phyloP scores from a whole-genome alignment of 2,329 filamentous ascomycete genomes.

The Apiospora malaysiana region DNA sequence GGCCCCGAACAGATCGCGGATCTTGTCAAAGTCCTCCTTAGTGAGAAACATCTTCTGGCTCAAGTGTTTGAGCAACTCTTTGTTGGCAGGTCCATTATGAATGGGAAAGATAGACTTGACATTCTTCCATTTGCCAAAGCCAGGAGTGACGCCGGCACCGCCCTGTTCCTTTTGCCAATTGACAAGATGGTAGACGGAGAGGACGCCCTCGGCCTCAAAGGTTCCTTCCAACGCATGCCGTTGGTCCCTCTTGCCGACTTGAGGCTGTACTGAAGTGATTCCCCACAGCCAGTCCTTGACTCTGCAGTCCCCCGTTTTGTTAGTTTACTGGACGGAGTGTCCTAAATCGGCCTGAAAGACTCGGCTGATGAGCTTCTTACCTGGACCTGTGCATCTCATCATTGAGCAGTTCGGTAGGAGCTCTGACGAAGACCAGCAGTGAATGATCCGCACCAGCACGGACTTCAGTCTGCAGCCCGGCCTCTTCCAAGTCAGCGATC shows the following conservation, averaged over 20 bases:
- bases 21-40: slow-evolving; percentile 59
- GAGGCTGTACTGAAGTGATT: slow-evolving; percentile 68
- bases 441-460: slow-evolving; percentile 72
- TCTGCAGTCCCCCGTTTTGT: slow-evolving; percentile 44
- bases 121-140: slow-evolving; percentile 63
- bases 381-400: slow-evolving; percentile 72
- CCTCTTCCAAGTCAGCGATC: slow-evolving; percentile 62
- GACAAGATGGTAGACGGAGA: slow-evolving; percentile 73
- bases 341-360: not conserved
- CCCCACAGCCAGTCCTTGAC: slow-evolving; percentile 79
- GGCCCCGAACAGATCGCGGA: slow-evolving; percentile 67
- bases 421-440: slow-evolving; percentile 70
- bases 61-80: slow-evolving; percentile 61
- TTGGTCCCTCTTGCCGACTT: slow-evolving; percentile 54
- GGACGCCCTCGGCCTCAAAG: slow-evolving; percentile 70
- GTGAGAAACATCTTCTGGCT: slow-evolving; percentile 59
- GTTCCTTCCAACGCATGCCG: slow-evolving; percentile 49
- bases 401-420: slow-evolving; percentile 66
- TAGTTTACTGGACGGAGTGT: not conserved
- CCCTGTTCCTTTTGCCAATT: slow-evolving; percentile 62
- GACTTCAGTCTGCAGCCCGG: slow-evolving; percentile 74
- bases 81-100: slow-evolving; percentile 64
- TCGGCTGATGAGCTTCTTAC: slow-evolving; percentile 42
- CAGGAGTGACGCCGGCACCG: slow-evolving; percentile 67
- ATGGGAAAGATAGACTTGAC: slow-evolving; percentile 67